Evolutionary conservation across 768 basidiomycete species (phyloP), one percentile per base, ranked within the genome.

Genomic region (Antrodiella citrinella): DNA sequence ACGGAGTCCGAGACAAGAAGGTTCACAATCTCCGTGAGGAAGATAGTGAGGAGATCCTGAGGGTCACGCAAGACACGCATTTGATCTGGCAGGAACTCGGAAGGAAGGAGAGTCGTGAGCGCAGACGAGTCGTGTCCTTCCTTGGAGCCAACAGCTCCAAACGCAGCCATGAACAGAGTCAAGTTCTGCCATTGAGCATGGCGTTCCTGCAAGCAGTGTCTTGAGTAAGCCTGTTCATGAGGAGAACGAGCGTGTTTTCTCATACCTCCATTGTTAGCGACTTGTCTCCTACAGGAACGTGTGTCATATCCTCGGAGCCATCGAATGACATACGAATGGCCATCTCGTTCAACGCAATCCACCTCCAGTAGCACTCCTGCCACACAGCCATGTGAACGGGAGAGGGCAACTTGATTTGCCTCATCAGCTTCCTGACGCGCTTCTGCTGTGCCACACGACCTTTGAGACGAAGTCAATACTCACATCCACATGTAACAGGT

Each of bases 141-240:
- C 21, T 43, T 43, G 18, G n/a, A n/a, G 38, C 72, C 68, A 18
- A 80, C 67, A 3, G 85, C 84, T 30, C 82, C 81, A n/a, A 83
- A 74, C 0, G 86, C 78, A 3, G 87, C 80, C 35, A 94, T 69
- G 65, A 86, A 89, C 20, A 91, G 67, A 0, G 86, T 83, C 11
- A 91, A 68, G 60, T 93, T 91, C 58, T 88, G 84, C 91, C 92
- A 96, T 56, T 91, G 86, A 30, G 73, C 77, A 39, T 82, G 77
- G 56, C 80, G 74, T 18, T 90, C 87, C 87, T 91, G 48, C 13
- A 25, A 18, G 7, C 7, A 26, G 35, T 23, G 30, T 22, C 53
- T 51, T 13, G 59, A 39, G 15, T 7, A 45, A 22, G 48, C 60
- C 22, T 57, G 52, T 45, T 20, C 13, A 11, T 43, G 41, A 15